Base-by-base conservation (phyloP, 768 basidiomycete genomes). In the Lanmaoa rubissima region DNA sequence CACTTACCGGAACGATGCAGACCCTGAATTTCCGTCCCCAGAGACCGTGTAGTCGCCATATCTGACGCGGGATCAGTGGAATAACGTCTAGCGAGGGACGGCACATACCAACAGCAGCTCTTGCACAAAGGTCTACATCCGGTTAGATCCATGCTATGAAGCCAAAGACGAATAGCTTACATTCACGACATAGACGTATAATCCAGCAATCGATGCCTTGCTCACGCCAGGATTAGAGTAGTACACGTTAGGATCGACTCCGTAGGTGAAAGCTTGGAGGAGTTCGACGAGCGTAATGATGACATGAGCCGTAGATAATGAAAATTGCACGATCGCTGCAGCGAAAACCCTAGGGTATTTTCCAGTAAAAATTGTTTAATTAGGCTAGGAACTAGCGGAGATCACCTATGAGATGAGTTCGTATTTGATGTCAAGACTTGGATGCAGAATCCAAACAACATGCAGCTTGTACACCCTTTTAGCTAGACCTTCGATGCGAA, bases 31-130 rank as follows among this genome's bases (percentile, higher is more conserved):
- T 44, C 4, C 46, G 51, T 42, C 50, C 55, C 54, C 61, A 65
- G 13, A 65, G 51, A n/a, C 62, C 46, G 38, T 64, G 58, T 44
- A 66, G 50, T 32, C 62, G 63, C 65, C 65, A 66, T 35, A 66
- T 66, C 65, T 66, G 31, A 59, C 14, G 9, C 24, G 12, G 6
- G n/a, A 47, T 54, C 13, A 53, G 44, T 5, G 46, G 16, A 41
- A 31, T 35, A 5, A 53, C 12, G 16, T 35, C 40, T 17, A 4
- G n/a, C 14, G 13, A 47, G 38, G 7, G 21, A 13, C 2, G 34
- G 28, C 8, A 47, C 59, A 14, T 16, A 62, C 64, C 54, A 65
- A 41, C 10, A 65, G 34, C 10, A 65, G 49, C 38, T 65, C 64
- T 51, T 65, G 65, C 14, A 54, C 44, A 42, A 57, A 62, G 12